Percentiles rank a stretch among this genome's conserved stretches.
Conservation (phyloP, 345 rosid species). For the Anacardium occidentale region DNA sequence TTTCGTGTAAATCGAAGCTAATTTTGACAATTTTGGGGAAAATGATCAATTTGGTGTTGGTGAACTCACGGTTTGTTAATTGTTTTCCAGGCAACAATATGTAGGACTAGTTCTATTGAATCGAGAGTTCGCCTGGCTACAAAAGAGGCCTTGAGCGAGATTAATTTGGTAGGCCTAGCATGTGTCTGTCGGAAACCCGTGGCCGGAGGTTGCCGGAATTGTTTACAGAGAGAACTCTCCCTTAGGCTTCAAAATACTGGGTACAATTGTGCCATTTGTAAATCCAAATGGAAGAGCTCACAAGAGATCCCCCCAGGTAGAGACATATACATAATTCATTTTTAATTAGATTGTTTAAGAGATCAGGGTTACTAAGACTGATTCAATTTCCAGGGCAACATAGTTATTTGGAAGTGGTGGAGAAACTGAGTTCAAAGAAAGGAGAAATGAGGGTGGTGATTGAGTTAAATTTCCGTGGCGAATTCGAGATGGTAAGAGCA, state of each 20-base stretch:
- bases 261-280: slow-evolving; percentile 57
- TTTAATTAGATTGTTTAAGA: neutral
- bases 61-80: neutral
- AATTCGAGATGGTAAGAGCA: slow-evolving; percentile 82
- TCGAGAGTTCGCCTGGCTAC: slow-evolving; percentile 61
- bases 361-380: neutral
- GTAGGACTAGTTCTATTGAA: slow-evolving; percentile 63
- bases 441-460: slow-evolving; percentile 56
- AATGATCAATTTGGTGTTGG: neutral
- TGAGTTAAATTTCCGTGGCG: slow-evolving; percentile 68
- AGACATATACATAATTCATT: neutral
- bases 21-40: neutral
- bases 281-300: slow-evolving; percentile 80
- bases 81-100: slow-evolving; percentile 56
- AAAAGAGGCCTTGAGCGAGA: slow-evolving; percentile 49
- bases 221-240: slow-evolving; percentile 52
- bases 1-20: neutral
- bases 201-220: slow-evolving; percentile 57
- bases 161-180: slow-evolving; percentile 23
- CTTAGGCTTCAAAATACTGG: slow-evolving; percentile 54
- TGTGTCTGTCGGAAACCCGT: slow-evolving; percentile 53
- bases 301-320: slow-evolving; percentile 69
- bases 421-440: slow-evolving; percentile 42
- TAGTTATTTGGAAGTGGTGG: slow-evolving; percentile 61
- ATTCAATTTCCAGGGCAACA: slow-evolving; percentile 54